Evolutionary conservation across 805 yeast species (phyloP), one percentile per base, ranked within the genome.

Genomic region (Lipomyces kockii): DNA sequence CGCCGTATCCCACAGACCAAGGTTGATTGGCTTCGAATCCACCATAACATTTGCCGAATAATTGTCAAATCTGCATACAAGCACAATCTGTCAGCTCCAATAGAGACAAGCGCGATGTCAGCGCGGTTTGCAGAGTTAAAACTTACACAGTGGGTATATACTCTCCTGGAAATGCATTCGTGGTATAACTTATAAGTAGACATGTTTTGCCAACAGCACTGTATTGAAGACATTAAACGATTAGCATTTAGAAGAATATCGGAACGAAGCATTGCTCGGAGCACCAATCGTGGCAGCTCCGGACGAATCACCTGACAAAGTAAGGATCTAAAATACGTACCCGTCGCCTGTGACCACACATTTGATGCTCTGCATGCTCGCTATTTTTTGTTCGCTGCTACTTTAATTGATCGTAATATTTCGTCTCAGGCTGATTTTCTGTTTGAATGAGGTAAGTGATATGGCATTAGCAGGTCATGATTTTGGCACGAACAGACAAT

Each of bases 291-390:
- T 14, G 17, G 43, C 43, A 37, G 39, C 39, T 35, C 29, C 29
- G 37, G 37, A 25, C 29, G 29, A 35, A 43, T 43, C 49, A 14
- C 49, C 49, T 14, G 49, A 43, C 3, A 43, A 5, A n/a, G n/a
- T 3, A 8, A 17, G 49, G 22, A 43, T 17, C n/a, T n/a, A 17
- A 17, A 43, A 43, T 43, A 43, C 49, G 49, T 72, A 81, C 84
- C 94, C 97, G 76, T 92, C 97, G 72, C 97, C 97, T 53, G 92
- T 93, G 62, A 92, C 96, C 53, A 92, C 97, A 74, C 97, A 91
- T 78, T 92, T 92, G 75, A 92, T 89, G 70, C 92, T 87, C 83
- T 92, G 89, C 96, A 91, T 90, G 56, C 20, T 43, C 49, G 68
- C 53, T 58, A 49, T 37, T 11, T 20, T 7, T 27, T 55, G 22